Conservation (phyloP, 495 filamentous ascomycete genomes). For the Penicillium desertorum region DNA sequence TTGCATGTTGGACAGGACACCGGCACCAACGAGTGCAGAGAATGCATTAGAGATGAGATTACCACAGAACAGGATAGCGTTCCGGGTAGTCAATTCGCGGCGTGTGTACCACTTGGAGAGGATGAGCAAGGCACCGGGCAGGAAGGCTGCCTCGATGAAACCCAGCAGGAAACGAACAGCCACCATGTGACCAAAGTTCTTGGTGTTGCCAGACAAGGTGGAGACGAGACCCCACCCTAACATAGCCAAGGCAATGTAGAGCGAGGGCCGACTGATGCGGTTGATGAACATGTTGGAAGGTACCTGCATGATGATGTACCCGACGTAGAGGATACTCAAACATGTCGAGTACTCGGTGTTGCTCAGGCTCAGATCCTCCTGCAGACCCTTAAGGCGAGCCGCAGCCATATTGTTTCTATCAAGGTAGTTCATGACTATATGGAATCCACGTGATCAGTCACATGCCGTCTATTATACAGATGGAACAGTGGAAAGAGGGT, state of each 20-base stretch:
- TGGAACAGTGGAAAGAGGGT: not conserved
- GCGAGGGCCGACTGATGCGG: conserved; percentile 49
- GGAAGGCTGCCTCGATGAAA: conserved; percentile 53
- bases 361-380: conserved; percentile 46
- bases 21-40: conserved; percentile 57
- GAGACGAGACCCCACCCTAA: conserved; percentile 67
- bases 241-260: conserved; percentile 65
- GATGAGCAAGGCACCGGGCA: conserved; percentile 45
- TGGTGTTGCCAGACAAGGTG: conserved; percentile 53
- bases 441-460: not conserved
- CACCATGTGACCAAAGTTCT: conserved; percentile 57
- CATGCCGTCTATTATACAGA: not conserved
- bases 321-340: conserved; percentile 68
- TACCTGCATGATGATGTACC: conserved; percentile 41
- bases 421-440: conserved; percentile 35
- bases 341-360: conserved; percentile 56
- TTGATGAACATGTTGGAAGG: conserved; percentile 46
- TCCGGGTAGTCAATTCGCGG: conserved; percentile 43
- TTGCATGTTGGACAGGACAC: conserved; percentile 46
- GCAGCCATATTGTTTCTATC: conserved; percentile 57
- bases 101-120: conserved; percentile 51
- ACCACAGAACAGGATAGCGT: conserved; percentile 47
- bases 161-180: conserved; percentile 67
- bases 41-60: conserved; percentile 61
- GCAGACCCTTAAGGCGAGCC: conserved; percentile 51